Conservation (phyloP, 192 early-diverging fungal species). For the Umbelopsis isabellina region DNA sequence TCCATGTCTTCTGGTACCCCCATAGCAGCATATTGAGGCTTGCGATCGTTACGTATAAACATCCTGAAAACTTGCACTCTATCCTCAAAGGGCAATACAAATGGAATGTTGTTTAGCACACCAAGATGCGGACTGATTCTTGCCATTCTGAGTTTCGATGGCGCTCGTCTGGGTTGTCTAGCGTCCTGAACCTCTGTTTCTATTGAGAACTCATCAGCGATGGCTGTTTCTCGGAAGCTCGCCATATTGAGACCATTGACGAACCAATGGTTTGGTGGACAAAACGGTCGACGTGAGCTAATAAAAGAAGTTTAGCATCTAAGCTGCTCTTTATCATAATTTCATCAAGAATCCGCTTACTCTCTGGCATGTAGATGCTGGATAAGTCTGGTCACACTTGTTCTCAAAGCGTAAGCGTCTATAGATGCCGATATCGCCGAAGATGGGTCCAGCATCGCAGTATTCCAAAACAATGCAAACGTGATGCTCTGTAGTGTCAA, state of each 20-base stretch:
- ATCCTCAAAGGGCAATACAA: conserved; percentile 89
- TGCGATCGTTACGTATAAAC: conserved; percentile 73
- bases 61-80: conserved; percentile 85
- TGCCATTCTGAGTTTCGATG: conserved; percentile 34
- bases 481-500: conserved; percentile 59
- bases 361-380: conserved; percentile 80
- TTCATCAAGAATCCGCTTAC: conserved; percentile 41
- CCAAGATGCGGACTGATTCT: conserved; percentile 55
- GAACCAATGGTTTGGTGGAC: conserved; percentile 70
- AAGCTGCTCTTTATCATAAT: not conserved
- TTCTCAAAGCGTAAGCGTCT: conserved; percentile 55
- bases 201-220: conserved; percentile 56
- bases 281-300: conserved; percentile 71
- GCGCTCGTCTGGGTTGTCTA: conserved; percentile 23
- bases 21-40: conserved; percentile 22
- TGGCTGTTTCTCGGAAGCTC: conserved; percentile 54
- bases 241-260: conserved; percentile 63
- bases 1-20: conserved; percentile 7
- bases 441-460: conserved; percentile 43
- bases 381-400: conserved; percentile 65
- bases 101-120: conserved; percentile 84
- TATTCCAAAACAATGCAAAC: conserved; percentile 78
- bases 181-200: conserved; percentile 37
- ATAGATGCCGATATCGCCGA: conserved; percentile 38
- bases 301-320: not conserved